Evolutionary conservation across 352 stramenopile species (phyloP).

Genomic region (Halophytophthora polymorphica): DNA sequence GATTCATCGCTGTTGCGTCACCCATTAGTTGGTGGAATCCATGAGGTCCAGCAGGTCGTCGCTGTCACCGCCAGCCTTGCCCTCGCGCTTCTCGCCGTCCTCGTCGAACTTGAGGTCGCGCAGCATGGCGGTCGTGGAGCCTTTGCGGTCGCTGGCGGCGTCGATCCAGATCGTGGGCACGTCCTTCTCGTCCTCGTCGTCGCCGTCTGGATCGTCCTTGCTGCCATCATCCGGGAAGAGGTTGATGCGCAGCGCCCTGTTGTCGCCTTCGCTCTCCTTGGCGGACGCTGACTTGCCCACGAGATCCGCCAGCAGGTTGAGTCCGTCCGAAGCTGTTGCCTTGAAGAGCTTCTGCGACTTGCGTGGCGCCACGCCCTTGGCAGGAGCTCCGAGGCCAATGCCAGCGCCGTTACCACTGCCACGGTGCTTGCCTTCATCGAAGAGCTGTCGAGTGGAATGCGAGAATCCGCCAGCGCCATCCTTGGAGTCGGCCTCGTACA

Average conservation of each 20-base stretch:
- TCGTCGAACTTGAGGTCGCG: constrained; percentile 63
- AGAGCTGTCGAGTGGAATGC: constrained; percentile 49
- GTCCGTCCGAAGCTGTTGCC: constrained; percentile 69
- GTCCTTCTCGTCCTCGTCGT: constrained; percentile 59
- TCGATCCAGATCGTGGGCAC: constrained; percentile 83
- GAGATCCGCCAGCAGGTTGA: constrained; percentile 85
- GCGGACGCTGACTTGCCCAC: constrained; percentile 53
- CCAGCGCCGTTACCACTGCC: constrained; percentile 17
- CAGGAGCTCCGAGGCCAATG: constrained; percentile 7
- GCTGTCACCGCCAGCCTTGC: constrained; percentile 30
- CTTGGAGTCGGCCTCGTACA: constrained; percentile 81
- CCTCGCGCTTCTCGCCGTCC: constrained; percentile 37
- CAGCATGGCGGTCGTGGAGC: constrained; percentile 40
- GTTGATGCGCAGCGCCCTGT: constrained; percentile 71
- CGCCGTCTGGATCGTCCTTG: constrained; percentile 30
- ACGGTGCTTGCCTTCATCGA: constrained; percentile 55
- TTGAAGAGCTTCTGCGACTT: constrained; percentile 71
- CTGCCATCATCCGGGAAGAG: constrained; percentile 63
- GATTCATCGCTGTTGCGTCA: background rate
- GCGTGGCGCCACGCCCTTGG: constrained; percentile 25
- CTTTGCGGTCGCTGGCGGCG: constrained; percentile 70
- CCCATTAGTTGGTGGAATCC: constrained; percentile 54
- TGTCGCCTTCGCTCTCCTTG: constrained; percentile 46
- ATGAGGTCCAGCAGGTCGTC: constrained; percentile 89
- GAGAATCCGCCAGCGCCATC: constrained; percentile 28